Conservation (phyloP, 2,329 filamentous ascomycete genomes). For the Aspergillus nomiae region DNA sequence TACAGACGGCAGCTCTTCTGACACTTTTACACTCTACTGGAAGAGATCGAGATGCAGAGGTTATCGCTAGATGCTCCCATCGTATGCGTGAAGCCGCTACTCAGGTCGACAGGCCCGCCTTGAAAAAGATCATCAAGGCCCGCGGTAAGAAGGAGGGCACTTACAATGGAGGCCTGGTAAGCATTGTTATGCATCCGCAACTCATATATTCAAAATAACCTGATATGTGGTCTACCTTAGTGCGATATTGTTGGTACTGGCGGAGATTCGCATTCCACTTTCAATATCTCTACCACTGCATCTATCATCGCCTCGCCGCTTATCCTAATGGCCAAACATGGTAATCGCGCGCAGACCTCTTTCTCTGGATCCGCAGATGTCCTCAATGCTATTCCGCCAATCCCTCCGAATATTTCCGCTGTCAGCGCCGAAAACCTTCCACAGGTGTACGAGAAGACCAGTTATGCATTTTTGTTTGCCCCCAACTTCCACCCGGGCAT, state of each 20-base stretch:
- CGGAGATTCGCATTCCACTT: conserved; percentile 94
- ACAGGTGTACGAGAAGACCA: conserved; percentile 73
- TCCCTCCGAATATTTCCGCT: conserved; percentile 71
- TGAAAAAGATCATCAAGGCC: conserved; percentile 63
- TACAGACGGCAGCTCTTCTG: conserved; percentile 82
- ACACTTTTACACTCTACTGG: conserved; percentile 91
- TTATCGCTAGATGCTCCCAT: conserved; percentile 80
- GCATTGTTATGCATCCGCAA: conserved; percentile 32
- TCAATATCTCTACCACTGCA: conserved; percentile 95
- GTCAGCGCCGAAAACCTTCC: conserved; percentile 72
- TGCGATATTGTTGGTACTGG: conserved; percentile 97
- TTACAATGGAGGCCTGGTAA: conserved; percentile 82
- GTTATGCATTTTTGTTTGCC: conserved; percentile 95
- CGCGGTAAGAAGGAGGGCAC: conserved; percentile 67
- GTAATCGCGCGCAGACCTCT: conserved; percentile 92
- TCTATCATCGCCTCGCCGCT: conserved; percentile 88
- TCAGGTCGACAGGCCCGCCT: conserved; percentile 64
- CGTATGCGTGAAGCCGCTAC: conserved; percentile 82
- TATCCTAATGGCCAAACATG: conserved; percentile 88
- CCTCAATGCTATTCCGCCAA: conserved; percentile 72
- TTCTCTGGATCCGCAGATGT: conserved; percentile 95
- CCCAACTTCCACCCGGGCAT: conserved; percentile 96
- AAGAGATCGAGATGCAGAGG: conserved; percentile 79
- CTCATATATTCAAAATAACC: background rate
- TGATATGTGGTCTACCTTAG: conserved; percentile 35